Conservation (phyloP, 2,329 filamentous ascomycete genomes). For the Scedosporium dehoogii region DNA sequence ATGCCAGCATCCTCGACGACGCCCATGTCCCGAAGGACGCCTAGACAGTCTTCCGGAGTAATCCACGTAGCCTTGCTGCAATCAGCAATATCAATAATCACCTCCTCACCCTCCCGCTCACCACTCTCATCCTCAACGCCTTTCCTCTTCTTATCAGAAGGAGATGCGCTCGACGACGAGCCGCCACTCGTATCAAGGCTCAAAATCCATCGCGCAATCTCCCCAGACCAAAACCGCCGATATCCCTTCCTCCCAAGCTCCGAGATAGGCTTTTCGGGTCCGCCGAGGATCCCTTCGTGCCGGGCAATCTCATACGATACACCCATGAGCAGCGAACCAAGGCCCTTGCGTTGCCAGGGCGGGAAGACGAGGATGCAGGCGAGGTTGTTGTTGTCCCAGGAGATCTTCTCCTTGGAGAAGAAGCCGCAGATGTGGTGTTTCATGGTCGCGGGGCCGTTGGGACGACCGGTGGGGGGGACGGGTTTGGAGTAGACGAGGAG, state of each 20-base stretch:
- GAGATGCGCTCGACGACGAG: neutral
- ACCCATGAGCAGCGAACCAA: constrained; percentile 84
- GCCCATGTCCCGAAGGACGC: constrained; percentile 70
- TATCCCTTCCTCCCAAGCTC: constrained; percentile 79
- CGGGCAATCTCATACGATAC: constrained; percentile 86
- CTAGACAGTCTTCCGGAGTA: constrained; percentile 70
- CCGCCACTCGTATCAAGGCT: constrained; percentile 23
- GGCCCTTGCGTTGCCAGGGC: constrained; percentile 83
- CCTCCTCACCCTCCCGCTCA: constrained; percentile 20
- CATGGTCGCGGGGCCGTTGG: constrained; percentile 4
- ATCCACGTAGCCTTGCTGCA: constrained; percentile 77
- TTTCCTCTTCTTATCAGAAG: neutral
- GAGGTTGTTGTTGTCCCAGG: constrained; percentile 96
- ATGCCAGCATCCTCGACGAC: constrained; percentile 50
- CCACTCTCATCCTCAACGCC: constrained; percentile 7
- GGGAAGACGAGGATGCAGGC: constrained; percentile 95
- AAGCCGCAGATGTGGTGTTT: constrained; percentile 67
- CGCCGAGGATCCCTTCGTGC: constrained; percentile 73
- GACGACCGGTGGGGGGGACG: constrained; percentile 5
- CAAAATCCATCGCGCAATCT: constrained; percentile 64
- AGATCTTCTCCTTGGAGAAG: constrained; percentile 98
- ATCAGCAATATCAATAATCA: constrained; percentile 55
- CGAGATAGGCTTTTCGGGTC: constrained; percentile 88
- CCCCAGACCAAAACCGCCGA: constrained; percentile 73
- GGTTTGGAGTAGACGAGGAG: constrained; percentile 64